These are phyloP conservation scores for Lentinula guzmanii DNA, from an alignment of 768 basidiomycete genomes.

Conservation along the genomic window DNA sequence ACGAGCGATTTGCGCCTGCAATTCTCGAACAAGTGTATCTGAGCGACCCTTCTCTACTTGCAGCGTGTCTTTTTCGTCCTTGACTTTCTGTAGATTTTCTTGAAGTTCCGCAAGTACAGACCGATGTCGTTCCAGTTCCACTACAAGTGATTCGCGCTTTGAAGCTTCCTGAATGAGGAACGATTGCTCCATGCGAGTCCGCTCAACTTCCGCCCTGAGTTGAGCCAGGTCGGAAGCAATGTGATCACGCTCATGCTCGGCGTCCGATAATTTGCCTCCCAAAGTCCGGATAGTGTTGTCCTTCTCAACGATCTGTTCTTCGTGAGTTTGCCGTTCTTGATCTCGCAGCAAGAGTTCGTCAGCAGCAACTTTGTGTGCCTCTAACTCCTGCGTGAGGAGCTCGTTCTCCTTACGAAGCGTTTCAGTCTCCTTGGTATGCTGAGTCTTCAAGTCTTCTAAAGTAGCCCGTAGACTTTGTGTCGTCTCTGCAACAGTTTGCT, in stretches of 20 bases:
- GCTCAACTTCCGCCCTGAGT: conserved; percentile 55
- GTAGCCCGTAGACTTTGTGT: conserved; percentile 36
- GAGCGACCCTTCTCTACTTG: conserved; percentile 68
- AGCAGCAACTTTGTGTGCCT: conserved; percentile 48
- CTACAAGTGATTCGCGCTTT: conserved; percentile 65
- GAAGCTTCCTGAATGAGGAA: conserved; percentile 67
- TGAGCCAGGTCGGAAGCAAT: conserved; percentile 40
- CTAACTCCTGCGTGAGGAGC: conserved; percentile 50
- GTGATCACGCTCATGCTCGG: conserved; percentile 38
- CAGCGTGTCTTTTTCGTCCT: conserved; percentile 76
- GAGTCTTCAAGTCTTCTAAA: conserved; percentile 43
- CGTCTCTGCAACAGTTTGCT: conserved; percentile 38
- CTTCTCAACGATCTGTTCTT: conserved; percentile 47
- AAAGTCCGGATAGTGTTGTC: conserved; percentile 35
- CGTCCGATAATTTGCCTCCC: conserved; percentile 42
- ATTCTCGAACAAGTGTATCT: conserved; percentile 66
- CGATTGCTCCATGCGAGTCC: conserved; percentile 51
- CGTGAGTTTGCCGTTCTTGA: conserved; percentile 34
- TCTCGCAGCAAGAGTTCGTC: conserved; percentile 44
- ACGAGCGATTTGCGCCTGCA: conserved; percentile 68
- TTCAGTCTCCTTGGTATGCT: conserved; percentile 44
- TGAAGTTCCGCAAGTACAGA: conserved; percentile 72
- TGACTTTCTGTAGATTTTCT: conserved; percentile 68
- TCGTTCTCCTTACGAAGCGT: conserved; percentile 42
- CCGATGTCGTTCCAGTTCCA: conserved; percentile 75